Evolutionary conservation across 495 filamentous ascomycete genomes (phyloP).

Genomic region (Hypoxylon fuscum): DNA sequence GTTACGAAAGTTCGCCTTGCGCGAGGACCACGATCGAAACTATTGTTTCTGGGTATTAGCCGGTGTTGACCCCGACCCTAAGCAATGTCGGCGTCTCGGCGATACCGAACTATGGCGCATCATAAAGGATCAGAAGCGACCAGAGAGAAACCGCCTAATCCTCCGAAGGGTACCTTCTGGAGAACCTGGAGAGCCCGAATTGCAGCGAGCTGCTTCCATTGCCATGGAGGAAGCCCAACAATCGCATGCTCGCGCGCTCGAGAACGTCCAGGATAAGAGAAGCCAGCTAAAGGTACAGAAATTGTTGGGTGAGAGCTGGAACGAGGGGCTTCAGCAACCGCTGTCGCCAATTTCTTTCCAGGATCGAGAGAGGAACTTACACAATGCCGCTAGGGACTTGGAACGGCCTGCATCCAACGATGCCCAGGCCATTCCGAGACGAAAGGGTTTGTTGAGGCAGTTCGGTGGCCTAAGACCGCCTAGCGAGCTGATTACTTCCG

Average conservation of each 20-base stretch:
- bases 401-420: conserved; percentile 65
- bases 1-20: conserved; percentile 79
- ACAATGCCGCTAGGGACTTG: conserved; percentile 65
- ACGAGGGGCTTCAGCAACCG: conserved; percentile 77
- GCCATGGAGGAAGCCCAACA: conserved; percentile 82
- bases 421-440: conserved; percentile 62
- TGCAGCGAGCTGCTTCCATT: conserved; percentile 82
- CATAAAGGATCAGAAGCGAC: conserved; percentile 73
- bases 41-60: conserved; percentile 86
- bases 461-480: conserved; percentile 94
- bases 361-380: conserved; percentile 71
- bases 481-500: conserved; percentile 95
- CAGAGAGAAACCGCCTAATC: conserved; percentile 89
- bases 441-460: conserved; percentile 65
- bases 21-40: conserved; percentile 79
- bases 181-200: conserved; percentile 81
- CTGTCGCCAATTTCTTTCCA: conserved; percentile 77
- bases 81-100: conserved; percentile 76
- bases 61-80: conserved; percentile 81
- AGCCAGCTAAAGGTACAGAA: conserved; percentile 81
- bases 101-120: conserved; percentile 90
- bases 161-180: conserved; percentile 87
- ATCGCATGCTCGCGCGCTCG: conserved; percentile 71
- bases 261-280: conserved; percentile 69
- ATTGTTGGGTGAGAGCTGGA: conserved; percentile 83